Evolutionary conservation across 2,329 filamentous ascomycete genomes (phyloP), one percentile per base, ranked within the genome.

Genomic region (Ascosphaera apis): DNA sequence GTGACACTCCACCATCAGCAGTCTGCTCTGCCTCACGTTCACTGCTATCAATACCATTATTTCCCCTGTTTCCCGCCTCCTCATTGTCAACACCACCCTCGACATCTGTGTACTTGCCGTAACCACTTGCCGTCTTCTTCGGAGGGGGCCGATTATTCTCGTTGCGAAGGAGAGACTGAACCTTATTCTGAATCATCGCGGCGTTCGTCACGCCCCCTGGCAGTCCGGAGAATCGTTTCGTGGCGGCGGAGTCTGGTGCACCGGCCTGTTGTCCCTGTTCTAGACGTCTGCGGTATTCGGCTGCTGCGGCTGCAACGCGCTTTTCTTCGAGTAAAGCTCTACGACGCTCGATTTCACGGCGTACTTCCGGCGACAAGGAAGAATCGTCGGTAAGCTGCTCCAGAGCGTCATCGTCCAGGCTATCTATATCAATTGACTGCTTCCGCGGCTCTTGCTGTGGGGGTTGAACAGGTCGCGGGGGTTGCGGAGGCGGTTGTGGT

Each of bases 171-270:
- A 95, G 62, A 35, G 71, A 81, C 57, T 91, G 80, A 37, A 98
- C 81, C 43, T 86, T 76, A 49, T 80, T 83, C 52, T 95, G 83
- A 46, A 98, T 98, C 17, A 76, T 79, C n/a, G 73, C 69, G 13
- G 83, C 82, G 63, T 69, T 48, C 57, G 66, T 53, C 63, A 69
- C 38, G 65, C 69, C 12, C 57, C 59, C 13, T 52, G 53, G 4
- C 56, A n/a, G n/a, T n/a, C n/a, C n/a, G n/a, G n/a, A n/a, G n/a
- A n/a, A n/a, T n/a, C n/a, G n/a, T n/a, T 52, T 31, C 53, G 57
- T 19, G 53, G 50, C 46, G 13, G 52, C 44, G 15, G 47, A 47
- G 16, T 50, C 51, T 6, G 53, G 50, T 17, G 59, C 56, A 31
- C 60, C 62, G 15, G 61, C 56, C 27, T 58, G 55, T n/a, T 65